phyloP scores from a whole-genome alignment of 192 early-diverging fungal species.

The Podila verticillata region DNA sequence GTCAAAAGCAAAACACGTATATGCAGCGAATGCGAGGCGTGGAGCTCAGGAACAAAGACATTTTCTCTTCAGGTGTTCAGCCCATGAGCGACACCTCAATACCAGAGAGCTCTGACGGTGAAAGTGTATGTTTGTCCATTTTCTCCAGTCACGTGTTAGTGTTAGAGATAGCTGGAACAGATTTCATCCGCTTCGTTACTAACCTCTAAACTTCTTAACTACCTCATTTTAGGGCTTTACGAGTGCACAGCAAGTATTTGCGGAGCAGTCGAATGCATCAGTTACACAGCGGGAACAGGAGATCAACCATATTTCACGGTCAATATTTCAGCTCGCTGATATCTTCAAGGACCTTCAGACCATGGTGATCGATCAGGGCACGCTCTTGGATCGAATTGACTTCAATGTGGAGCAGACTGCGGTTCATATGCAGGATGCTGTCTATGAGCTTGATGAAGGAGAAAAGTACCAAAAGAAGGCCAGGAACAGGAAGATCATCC shows the following conservation, averaged over 20 bases:
- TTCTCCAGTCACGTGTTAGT: background rate
- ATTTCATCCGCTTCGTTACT: background rate
- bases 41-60: slow-evolving; percentile 48
- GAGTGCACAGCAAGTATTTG: slow-evolving; percentile 80
- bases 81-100: slow-evolving; percentile 30
- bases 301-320: slow-evolving; percentile 92
- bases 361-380: slow-evolving; percentile 98
- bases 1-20: slow-evolving; percentile 89
- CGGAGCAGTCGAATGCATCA: slow-evolving; percentile 79
- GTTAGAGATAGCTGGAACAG: too few species aligned
- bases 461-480: slow-evolving; percentile 84
- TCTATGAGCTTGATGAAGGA: slow-evolving; percentile 83
- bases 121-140: slow-evolving; percentile 15
- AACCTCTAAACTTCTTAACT: background rate
- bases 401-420: slow-evolving; percentile 93
- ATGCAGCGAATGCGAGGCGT: slow-evolving; percentile 77
- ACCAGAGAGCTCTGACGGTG: slow-evolving; percentile 34
- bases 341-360: slow-evolving; percentile 94
- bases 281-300: slow-evolving; percentile 91
- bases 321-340: slow-evolving; percentile 87
- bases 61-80: slow-evolving; percentile 27
- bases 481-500: slow-evolving; percentile 85
- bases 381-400: slow-evolving; percentile 96
- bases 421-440: slow-evolving; percentile 83
- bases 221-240: slow-evolving; percentile 74